A percentile compares a stretch with the other conserved stretches of the same genome.
Evolutionary conservation across 129 eudicot genomes (phyloP).

Genomic region (Chrysanthemum seticuspe): DNA sequence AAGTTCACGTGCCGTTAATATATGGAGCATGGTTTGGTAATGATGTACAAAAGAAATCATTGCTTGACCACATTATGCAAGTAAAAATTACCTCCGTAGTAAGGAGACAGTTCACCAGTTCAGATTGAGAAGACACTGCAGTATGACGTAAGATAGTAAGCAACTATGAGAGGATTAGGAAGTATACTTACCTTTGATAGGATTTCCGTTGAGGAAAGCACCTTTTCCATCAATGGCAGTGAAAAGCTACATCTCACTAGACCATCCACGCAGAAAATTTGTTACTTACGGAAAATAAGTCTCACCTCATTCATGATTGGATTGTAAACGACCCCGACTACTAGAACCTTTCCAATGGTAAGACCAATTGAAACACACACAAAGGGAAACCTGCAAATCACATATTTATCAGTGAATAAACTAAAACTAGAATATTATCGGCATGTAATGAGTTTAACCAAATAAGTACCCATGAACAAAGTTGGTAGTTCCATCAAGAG

Average conservation of each 20-base stretch:
- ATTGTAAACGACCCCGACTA: constrained; percentile 94
- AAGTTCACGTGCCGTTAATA: neutral
- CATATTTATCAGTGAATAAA: too few relatives aligned
- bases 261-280: neutral
- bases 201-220: constrained; percentile 84
- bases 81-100: constrained; percentile 67
- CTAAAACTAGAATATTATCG: neutral
- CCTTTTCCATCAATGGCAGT: constrained; percentile 88
- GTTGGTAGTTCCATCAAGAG: constrained; percentile 97
- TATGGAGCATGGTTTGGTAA: neutral
- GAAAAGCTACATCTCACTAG: constrained; percentile 55
- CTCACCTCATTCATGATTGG: constrained; percentile 94
- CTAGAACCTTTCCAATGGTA: constrained; percentile 77
- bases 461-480: constrained; percentile 87
- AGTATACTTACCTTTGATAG: constrained; percentile 60
- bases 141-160: constrained; percentile 12
- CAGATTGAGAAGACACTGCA: constrained; percentile 85
- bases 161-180: constrained; percentile 6
- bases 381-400: constrained; percentile 75
- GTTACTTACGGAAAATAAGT: neutral
- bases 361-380: constrained; percentile 97
- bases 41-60: constrained; percentile 3
- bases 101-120: constrained; percentile 88
- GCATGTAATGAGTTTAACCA: neutral
- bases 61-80: too few relatives aligned